A percentile compares a stretch with the other conserved stretches of the same genome.
These are phyloP conservation scores for Rhododendron molle DNA, from an alignment of 148 eudicot genomes.

Conservation along the genomic window DNA sequence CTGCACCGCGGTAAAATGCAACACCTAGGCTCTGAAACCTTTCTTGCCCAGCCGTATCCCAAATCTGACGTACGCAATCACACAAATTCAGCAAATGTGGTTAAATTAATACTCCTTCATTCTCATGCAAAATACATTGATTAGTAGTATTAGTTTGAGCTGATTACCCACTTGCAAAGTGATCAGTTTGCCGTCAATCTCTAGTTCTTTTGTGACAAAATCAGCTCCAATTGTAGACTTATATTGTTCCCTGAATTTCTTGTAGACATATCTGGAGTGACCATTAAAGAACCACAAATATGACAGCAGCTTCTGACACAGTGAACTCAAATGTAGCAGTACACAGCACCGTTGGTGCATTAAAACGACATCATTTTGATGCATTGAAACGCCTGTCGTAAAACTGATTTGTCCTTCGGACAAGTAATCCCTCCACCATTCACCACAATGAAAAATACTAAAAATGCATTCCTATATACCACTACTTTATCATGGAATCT, in stretches of 20 bases:
- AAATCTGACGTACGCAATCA: conserved; percentile 21
- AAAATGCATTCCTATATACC: background rate
- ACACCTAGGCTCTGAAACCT: conserved; percentile 60
- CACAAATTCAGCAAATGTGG: background rate
- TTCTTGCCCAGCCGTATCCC: conserved; percentile 77
- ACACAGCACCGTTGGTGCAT: background rate
- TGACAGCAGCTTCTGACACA: background rate
- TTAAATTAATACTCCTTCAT: background rate
- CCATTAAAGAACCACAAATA: background rate
- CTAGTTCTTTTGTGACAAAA: conserved; percentile 61
- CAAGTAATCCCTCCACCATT: background rate
- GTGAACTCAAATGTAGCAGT: background rate
- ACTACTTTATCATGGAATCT: background rate
- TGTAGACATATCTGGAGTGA: conserved; percentile 48
- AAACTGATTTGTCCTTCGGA: background rate
- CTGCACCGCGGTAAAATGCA: conserved; percentile 60
- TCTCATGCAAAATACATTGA: background rate
- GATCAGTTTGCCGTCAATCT: conserved; percentile 46
- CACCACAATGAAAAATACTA: background rate
- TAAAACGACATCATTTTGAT: background rate
- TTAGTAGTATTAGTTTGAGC: background rate
- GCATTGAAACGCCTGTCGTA: background rate
- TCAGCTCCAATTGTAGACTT: conserved; percentile 90
- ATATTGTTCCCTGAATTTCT: conserved; percentile 62
- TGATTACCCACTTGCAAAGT: conserved; percentile 51